Evolutionary conservation across 139 green algal genomes (phyloP).

Genomic region (Axilococcus clingmanii): DNA sequence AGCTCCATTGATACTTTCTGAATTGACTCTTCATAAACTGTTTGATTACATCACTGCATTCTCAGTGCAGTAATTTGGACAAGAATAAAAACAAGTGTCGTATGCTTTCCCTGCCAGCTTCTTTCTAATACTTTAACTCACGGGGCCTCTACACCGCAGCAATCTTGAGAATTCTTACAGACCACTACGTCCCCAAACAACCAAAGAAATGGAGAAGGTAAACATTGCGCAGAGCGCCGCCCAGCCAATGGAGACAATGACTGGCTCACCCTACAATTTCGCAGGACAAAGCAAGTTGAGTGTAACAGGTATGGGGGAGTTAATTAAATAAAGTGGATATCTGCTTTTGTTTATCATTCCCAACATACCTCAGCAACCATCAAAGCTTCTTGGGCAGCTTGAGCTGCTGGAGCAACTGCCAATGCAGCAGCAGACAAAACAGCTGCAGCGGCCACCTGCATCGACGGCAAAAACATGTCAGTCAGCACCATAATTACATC

Average conservation of each 20-base stretch:
- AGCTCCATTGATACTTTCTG: no score
- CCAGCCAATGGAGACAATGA: conserved; percentile 80
- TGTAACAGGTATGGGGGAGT: background rate
- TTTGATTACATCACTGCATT: no score
- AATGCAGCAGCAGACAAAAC: conserved; percentile 43
- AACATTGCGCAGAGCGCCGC: conserved; percentile 73
- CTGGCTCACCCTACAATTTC: conserved; percentile 56
- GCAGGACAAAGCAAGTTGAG: background rate
- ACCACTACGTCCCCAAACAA: conserved; percentile 82
- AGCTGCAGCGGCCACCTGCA: conserved; percentile 32
- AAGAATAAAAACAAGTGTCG: no score
- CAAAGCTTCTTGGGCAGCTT: conserved; percentile 68
- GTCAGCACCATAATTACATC: no score
- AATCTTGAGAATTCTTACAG: conserved; percentile 50
- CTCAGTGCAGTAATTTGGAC: no score
- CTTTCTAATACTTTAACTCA: no score
- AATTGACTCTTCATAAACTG: no score
- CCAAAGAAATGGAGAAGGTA: conserved; percentile 80
- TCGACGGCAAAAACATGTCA: background rate
- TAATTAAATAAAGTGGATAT: background rate
- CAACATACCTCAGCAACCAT: conserved; percentile 63
- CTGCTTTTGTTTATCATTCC: background rate
- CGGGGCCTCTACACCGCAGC: no score
- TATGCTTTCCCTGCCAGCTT: no score
- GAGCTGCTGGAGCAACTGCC: conserved; percentile 53